phyloP scores from a whole-genome alignment of 768 basidiomycete species.

The Lactifluus volemus region DNA sequence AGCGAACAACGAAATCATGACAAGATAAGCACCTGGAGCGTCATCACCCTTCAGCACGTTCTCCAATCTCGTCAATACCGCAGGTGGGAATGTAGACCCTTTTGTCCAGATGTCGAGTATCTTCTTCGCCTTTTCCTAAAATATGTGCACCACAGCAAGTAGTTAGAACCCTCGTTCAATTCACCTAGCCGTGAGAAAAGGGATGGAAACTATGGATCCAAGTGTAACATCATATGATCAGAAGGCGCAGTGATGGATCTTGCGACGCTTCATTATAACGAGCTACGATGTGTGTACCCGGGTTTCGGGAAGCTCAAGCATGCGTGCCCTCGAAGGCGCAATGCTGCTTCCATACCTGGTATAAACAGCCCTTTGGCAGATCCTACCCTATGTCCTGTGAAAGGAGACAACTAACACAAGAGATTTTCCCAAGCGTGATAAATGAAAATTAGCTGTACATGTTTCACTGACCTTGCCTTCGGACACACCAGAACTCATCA shows the following conservation, averaged over 20 bases:
- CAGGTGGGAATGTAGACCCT: slow-evolving; percentile 76
- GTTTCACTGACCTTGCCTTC: slow-evolving; percentile 79
- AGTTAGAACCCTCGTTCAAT: slow-evolving; percentile 34
- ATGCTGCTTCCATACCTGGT: slow-evolving; percentile 4
- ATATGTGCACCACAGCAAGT: slow-evolving; percentile 25
- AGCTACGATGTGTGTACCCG: slow-evolving; percentile 17
- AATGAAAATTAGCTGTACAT: slow-evolving; percentile 10
- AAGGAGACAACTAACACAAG: slow-evolving; percentile 11
- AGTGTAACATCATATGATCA: slow-evolving; percentile 25
- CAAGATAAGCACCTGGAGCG: slow-evolving; percentile 82
- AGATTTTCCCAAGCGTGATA: slow-evolving; percentile 9
- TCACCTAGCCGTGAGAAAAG: slow-evolving; percentile 24
- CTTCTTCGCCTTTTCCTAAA: slow-evolving; percentile 94
- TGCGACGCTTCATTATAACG: slow-evolving; percentile 17
- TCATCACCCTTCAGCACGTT: slow-evolving; percentile 54
- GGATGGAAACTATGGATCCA: slow-evolving; percentile 22
- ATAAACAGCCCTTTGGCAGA: not conserved
- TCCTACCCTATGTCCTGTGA: slow-evolving; percentile 11
- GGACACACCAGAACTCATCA: slow-evolving; percentile 50
- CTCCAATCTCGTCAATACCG: slow-evolving; percentile 63
- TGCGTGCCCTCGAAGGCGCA: slow-evolving; percentile 9
- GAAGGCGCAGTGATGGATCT: slow-evolving; percentile 20
- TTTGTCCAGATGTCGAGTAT: slow-evolving; percentile 97
- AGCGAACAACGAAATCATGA: slow-evolving; percentile 56
- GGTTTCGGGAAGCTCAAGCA: slow-evolving; percentile 7